Base-by-base conservation (phyloP, 2,329 filamentous ascomycete species). In the Penicillium occitanis region DNA sequence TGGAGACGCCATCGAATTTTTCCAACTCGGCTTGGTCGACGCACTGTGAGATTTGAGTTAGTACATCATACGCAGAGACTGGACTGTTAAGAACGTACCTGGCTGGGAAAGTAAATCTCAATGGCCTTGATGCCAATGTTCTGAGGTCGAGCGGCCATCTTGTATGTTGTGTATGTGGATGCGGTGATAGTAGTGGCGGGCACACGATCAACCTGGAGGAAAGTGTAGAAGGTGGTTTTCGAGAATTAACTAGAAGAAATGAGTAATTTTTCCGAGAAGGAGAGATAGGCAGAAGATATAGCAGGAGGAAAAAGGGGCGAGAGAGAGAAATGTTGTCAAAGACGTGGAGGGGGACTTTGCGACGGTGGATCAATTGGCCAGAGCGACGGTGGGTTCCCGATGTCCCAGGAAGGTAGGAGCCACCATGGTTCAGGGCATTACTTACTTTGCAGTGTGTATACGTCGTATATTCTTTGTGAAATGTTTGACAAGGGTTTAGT, bases 91-190 rank as follows among this genome's bases (percentile, higher is more conserved):
- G 3, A n/a, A 81, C 88, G 70, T 81, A 94, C 91, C 88, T 94
- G 91, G 79, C 86, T 91, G 71, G 91, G 91, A 77, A 92, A 91
- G 81, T 95, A 95, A 77, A 95, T 87, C 79, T 95, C 91, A 80
- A 95, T 91, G 90, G 91, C 91, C 85, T 95, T 94, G 79, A 95
- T 93, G 86, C 91, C 91, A 80, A 95, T 90, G 83, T 94, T 94
- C 81, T 93, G 88, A 71, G 91, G 90, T 81, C 90, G 89, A 73
- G 88, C 79, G 77, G 90, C 86, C 90, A 93, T 93, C 5, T 33
- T 60, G 25, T 25, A 1, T 42, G 8, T 40, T 25, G 22, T 60
- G 35, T 44, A 10, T 44, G 7, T 28, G 37, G 19, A 60, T 42
- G 25, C 30, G 40, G 40, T 14, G 17, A 28, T 25, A n/a, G 35